These are phyloP conservation scores for slime mould (Dictyostelium discoideum) DNA, from an alignment of 78 protist genomes.

Conservation along the genomic window dicty_2.7 NC_007090.3:2082501-2083000, in stretches of 20 bases:
- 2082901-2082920: not conserved
- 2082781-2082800: not conserved
- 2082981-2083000: too few relatives aligned
- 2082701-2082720: not conserved
- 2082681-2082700: too few relatives aligned
- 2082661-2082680: too few relatives aligned
- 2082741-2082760: not conserved
- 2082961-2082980: not conserved
- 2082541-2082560: not conserved
- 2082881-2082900: not conserved
- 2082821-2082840: not conserved
- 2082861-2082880: not conserved
- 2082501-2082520: not conserved
- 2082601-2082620: constrained; percentile 3
- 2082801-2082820: not conserved
- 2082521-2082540: not conserved
- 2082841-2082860: not conserved
- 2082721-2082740: not conserved
- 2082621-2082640: not conserved
- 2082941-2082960: too few relatives aligned
- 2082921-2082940: not conserved
- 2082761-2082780: not conserved
- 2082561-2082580: not conserved
- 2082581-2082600: not conserved
- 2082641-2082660: too few relatives aligned